Percentiles rank a stretch among this genome's conserved stretches.
These are phyloP conservation scores for Ganoderma lingzhi DNA, from an alignment of 1,284 basidiomycete genomes.

Conservation along the genomic window DNA sequence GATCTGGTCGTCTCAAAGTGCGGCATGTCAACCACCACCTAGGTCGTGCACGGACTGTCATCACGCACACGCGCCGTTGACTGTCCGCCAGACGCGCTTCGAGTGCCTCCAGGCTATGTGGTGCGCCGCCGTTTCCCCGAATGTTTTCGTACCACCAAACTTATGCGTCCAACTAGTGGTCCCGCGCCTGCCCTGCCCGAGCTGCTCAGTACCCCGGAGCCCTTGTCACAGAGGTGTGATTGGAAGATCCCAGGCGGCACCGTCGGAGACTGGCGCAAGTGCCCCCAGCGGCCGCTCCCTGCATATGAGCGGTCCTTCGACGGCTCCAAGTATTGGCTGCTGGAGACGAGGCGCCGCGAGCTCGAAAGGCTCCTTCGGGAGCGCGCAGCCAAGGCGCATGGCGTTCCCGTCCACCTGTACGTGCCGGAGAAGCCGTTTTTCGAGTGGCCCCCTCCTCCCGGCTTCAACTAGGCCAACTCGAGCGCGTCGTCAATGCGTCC, in stretches of 20 bases:
- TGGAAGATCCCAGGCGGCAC: not conserved
- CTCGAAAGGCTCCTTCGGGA: not conserved
- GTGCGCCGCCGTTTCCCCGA: not conserved
- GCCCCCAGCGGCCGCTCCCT: not conserved
- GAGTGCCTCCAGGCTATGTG: slow-evolving; percentile 2
- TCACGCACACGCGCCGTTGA: not conserved
- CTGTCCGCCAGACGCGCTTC: slow-evolving; percentile 2
- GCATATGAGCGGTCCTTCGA: not conserved
- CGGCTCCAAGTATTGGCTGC: not conserved
- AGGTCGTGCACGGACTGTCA: slow-evolving; percentile 1
- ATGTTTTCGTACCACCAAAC: no score
- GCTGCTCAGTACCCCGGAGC: not conserved
- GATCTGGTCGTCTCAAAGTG: no score
- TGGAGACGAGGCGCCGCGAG: not conserved
- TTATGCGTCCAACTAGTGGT: not conserved
- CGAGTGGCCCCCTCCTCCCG: not conserved
- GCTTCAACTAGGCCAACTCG: not conserved
- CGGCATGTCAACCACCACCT: not conserved
- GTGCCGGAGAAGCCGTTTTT: not conserved
- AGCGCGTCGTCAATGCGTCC: no score
- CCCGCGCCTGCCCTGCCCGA: not conserved
- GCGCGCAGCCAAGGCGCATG: not conserved
- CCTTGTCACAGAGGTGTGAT: not conserved
- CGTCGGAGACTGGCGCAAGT: slow-evolving; percentile 4
- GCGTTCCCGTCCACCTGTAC: not conserved